These are phyloP conservation scores for Pelargonium fulgidum DNA, from an alignment of 441 rosid genomes.

Conservation along the genomic window DNA sequence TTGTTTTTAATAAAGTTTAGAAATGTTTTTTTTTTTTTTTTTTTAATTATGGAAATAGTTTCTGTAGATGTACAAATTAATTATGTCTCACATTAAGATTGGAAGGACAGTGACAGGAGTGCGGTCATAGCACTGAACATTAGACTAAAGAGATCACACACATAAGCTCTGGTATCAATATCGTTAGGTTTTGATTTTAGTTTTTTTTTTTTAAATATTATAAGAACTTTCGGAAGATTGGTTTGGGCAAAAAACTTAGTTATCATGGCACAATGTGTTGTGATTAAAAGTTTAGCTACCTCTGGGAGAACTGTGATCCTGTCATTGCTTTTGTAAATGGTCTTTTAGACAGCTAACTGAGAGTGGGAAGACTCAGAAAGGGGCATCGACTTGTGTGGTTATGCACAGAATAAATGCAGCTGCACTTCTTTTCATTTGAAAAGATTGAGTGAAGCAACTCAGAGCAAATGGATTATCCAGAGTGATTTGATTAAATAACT, in stretches of 20 bases:
- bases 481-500: neutral
- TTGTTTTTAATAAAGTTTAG: too few relatives aligned
- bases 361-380: neutral
- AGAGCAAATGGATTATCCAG: neutral
- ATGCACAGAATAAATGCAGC: neutral
- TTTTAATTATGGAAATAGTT: too few relatives aligned
- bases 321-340: neutral
- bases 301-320: neutral
- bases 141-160: too few relatives aligned
- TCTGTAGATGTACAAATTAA: too few relatives aligned
- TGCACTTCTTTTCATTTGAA: neutral
- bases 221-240: neutral
- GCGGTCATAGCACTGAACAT: too few relatives aligned
- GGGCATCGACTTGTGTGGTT: neutral
- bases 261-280: neutral
- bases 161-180: too few relatives aligned
- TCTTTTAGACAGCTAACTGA: neutral
- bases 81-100: too few relatives aligned
- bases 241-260: neutral
- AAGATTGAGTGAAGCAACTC: neutral
- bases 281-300: neutral
- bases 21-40: too few relatives aligned
- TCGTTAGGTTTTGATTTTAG: too few relatives aligned
- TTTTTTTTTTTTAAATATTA: too few relatives aligned
- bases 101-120: too few relatives aligned